Percentiles rank a stretch among this genome's conserved stretches.
Evolutionary conservation across 305 asterid genomes (phyloP).

Genomic region (Plantago rigida): DNA sequence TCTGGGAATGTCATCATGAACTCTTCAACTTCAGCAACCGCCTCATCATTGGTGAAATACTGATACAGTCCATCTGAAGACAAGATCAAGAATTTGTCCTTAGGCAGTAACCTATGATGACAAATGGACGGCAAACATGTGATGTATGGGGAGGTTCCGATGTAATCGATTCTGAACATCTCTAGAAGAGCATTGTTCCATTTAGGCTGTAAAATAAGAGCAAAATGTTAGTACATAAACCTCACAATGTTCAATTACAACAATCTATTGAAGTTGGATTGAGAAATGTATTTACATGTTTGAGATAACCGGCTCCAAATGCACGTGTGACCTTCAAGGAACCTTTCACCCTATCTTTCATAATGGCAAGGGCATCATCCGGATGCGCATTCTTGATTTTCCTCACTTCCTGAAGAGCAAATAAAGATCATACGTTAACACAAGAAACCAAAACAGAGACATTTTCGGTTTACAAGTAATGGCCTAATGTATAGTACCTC

Average conservation of each 20-base stretch:
- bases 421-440: slow-evolving; percentile 14
- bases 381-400: slow-evolving; percentile 63
- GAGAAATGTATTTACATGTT: slow-evolving; percentile 40
- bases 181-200: slow-evolving; percentile 86
- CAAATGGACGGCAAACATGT: slow-evolving; percentile 56
- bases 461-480: too few relatives aligned
- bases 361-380: slow-evolving; percentile 59
- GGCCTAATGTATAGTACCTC: slow-evolving; percentile 40
- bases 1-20: slow-evolving; percentile 74
- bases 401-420: slow-evolving; percentile 49
- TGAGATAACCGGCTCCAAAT: slow-evolving; percentile 91
- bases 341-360: slow-evolving; percentile 74
- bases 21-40: slow-evolving; percentile 60
- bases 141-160: slow-evolving; percentile 71
- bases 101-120: slow-evolving; percentile 56
- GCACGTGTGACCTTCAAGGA: slow-evolving; percentile 86
- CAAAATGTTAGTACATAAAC: background rate
- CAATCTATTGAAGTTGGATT: too few relatives aligned
- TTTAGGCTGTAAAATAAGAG: slow-evolving; percentile 55
- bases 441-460: background rate
- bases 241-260: too few relatives aligned
- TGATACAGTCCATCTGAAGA: slow-evolving; percentile 92
- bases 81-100: slow-evolving; percentile 71
- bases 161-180: slow-evolving; percentile 64
- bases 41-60: slow-evolving; percentile 82